Percentiles rank a stretch among this genome's conserved stretches.
These are phyloP conservation scores for Cunninghamia lanceolata DNA, from an alignment of 75 land plant genomes.

Conservation along the genomic window DNA sequence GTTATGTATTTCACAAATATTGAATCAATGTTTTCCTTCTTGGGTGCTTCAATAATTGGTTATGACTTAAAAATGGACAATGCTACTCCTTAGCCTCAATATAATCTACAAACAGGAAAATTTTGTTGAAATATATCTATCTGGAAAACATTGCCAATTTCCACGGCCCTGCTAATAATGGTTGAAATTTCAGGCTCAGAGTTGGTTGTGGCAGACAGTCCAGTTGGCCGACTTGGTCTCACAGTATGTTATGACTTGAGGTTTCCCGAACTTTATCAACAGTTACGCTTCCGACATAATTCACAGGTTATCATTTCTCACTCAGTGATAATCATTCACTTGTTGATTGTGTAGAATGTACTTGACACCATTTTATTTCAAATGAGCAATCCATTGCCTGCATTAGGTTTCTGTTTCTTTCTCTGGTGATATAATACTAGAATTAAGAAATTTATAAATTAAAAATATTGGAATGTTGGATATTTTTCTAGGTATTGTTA, in stretches of 20 bases:
- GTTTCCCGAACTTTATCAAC: conserved; percentile 93
- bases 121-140: neutral
- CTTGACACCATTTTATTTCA: neutral
- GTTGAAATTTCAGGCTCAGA: conserved; percentile 49
- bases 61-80: neutral
- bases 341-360: neutral
- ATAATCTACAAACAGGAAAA: neutral
- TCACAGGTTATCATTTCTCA: conserved; percentile 57
- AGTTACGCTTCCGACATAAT: conserved; percentile 68
- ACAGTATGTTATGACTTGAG: conserved; percentile 98
- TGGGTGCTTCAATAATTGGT: neutral
- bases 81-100: neutral
- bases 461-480: neutral
- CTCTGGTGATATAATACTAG: neutral
- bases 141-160: neutral
- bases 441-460: neutral
- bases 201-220: conserved; percentile 79
- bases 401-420: neutral
- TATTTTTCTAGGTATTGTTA: conserved; percentile 63
- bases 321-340: neutral
- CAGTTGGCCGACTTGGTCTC: conserved; percentile 79
- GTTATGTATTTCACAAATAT: neutral
- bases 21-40: neutral
- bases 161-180: neutral
- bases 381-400: neutral